A percentile compares a stretch with the other conserved stretches of the same genome.
Conservation (phyloP, 1,139 yeast genomes). For the Lodderomyces jiufengensis region DNA sequence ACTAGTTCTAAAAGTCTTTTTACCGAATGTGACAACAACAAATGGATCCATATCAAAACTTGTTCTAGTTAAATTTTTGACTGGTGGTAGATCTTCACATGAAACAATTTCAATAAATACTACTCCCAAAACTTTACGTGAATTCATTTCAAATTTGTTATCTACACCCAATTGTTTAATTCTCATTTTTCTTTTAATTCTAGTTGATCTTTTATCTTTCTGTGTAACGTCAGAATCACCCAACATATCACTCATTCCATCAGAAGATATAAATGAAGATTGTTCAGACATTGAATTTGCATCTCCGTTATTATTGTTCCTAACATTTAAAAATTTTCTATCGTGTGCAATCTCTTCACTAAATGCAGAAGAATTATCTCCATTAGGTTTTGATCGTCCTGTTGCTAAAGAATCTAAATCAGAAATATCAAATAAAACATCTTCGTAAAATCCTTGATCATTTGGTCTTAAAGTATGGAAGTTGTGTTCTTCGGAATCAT, state of each 20-base stretch:
- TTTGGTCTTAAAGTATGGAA: constrained; percentile 21
- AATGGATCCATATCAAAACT: constrained; percentile 97
- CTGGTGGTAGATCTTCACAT: constrained; percentile 69
- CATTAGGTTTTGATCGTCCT: constrained; percentile 4
- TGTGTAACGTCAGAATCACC: constrained; percentile 1
- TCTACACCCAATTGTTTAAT: constrained; percentile 10
- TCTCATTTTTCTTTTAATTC: constrained; percentile 9
- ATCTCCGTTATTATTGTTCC: constrained; percentile 5
- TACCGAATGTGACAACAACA: constrained; percentile 87
- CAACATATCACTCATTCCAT: constrained; percentile 10
- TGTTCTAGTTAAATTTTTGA: constrained; percentile 56
- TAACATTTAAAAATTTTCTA: constrained; percentile 1
- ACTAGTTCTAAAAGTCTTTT: constrained; percentile 81
- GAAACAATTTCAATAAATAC: constrained; percentile 71
- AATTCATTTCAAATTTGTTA: constrained; percentile 27
- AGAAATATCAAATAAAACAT: constrained; percentile 25
- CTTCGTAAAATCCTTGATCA: constrained; percentile 44
- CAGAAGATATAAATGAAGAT: constrained; percentile 19
- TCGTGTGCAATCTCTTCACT: background rate
- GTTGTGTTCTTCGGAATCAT: constrained; percentile 25
- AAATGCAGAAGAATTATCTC: background rate
- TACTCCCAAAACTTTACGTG: constrained; percentile 61
- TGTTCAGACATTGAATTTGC: constrained; percentile 23
- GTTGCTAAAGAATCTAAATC: constrained; percentile 26
- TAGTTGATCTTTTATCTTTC: background rate